These are phyloP conservation scores for Sporothrix luriei DNA, from an alignment of 2,329 filamentous ascomycete species.

Conservation along the genomic window DNA sequence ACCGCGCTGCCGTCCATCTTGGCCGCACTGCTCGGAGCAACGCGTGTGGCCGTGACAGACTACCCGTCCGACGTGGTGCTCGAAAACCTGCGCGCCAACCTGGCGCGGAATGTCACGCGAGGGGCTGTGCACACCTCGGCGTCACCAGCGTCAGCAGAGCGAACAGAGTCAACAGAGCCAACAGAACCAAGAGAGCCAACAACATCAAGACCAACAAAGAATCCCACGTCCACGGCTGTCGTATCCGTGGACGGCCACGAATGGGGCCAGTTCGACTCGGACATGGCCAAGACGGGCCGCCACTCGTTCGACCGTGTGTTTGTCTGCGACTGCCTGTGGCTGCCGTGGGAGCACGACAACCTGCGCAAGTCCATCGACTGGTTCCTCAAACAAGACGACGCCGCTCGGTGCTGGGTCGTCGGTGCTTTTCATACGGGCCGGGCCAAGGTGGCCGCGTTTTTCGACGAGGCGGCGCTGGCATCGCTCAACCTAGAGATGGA, in stretches of 20 bases:
- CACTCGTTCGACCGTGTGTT: conserved; percentile 63
- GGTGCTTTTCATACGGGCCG: conserved; percentile 74
- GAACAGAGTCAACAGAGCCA: background rate
- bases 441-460: conserved; percentile 66
- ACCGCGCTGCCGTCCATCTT: conserved; percentile 58
- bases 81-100: conserved; percentile 60
- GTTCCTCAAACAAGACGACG: conserved; percentile 52
- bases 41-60: conserved; percentile 63
- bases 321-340: conserved; percentile 76
- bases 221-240: conserved; percentile 11
- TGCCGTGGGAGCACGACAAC: conserved; percentile 71
- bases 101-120: conserved; percentile 53
- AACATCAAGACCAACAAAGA: background rate
- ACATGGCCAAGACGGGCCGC: conserved; percentile 36
- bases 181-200: background rate
- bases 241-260: conserved; percentile 61
- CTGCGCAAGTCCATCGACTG: conserved; percentile 63
- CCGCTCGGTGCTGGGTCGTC: conserved; percentile 59
- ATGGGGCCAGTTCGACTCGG: conserved; percentile 59
- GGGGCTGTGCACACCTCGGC: background rate
- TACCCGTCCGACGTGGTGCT: conserved; percentile 66
- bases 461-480: conserved; percentile 52
- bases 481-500: conserved; percentile 62
- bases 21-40: conserved; percentile 52
- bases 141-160: background rate